Evolutionary conservation across 805 yeast species (phyloP).

Genomic region (Candida maris): DNA sequence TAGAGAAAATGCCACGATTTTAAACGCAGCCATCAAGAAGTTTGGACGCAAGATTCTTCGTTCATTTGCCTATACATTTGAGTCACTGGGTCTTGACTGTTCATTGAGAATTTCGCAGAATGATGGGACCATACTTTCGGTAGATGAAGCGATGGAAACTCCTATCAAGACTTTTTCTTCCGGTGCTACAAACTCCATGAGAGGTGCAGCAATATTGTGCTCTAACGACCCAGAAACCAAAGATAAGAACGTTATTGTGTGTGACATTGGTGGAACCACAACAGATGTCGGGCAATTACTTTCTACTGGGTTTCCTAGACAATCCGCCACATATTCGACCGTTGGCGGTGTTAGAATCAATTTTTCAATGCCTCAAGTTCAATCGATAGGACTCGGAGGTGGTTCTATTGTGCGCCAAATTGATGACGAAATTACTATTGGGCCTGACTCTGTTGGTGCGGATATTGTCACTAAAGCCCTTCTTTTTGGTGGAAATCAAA

Average conservation of each 20-base stretch:
- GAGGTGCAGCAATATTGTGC: conserved; percentile 43
- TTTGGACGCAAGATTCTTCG: conserved; percentile 39
- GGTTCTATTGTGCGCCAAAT: conserved; percentile 39
- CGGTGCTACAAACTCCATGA: conserved; percentile 45
- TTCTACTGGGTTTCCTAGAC: conserved; percentile 44
- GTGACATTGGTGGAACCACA: conserved; percentile 49
- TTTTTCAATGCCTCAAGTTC: conserved; percentile 49
- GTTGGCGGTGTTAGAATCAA: conserved; percentile 47
- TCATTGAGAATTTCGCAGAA: conserved; percentile 41
- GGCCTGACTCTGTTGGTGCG: conserved; percentile 46
- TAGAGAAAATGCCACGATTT: conserved; percentile 43
- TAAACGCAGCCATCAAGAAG: conserved; percentile 40
- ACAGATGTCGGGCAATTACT: conserved; percentile 43
- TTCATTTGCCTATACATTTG: conserved; percentile 36
- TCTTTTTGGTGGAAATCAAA: conserved; percentile 39
- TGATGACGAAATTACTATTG: conserved; percentile 28
- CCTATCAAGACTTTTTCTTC: conserved; percentile 45
- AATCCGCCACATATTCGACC: conserved; percentile 37
- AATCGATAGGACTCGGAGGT: conserved; percentile 47
- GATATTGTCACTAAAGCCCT: conserved; percentile 34
- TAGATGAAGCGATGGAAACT: conserved; percentile 33
- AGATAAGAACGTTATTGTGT: conserved; percentile 36
- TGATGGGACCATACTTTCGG: conserved; percentile 42
- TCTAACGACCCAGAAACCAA: conserved; percentile 18
- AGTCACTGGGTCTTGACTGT: conserved; percentile 32